These are phyloP conservation scores for Eucalyptus melliodora DNA, from an alignment of 345 rosid genomes.

Conservation along the genomic window DNA sequence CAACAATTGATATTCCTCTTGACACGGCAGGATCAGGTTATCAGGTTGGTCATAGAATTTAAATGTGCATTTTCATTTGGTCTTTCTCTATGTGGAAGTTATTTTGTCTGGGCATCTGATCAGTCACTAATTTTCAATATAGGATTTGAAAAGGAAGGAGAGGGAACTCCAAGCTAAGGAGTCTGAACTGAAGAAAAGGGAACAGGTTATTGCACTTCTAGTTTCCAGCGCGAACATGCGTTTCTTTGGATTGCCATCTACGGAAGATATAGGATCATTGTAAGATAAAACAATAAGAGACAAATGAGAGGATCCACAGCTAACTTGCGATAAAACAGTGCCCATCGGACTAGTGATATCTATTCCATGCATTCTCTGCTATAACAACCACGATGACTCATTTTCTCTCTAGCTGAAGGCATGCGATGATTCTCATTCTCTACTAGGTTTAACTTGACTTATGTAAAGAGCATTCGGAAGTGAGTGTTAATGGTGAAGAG, in stretches of 20 bases:
- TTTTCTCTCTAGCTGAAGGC: neutral
- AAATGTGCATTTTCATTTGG: neutral
- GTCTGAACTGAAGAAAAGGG: slow-evolving; percentile 77
- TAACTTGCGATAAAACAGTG: neutral
- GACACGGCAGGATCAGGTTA: slow-evolving; percentile 25
- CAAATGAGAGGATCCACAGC: neutral
- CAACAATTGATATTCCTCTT: slow-evolving; percentile 88
- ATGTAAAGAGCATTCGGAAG: neutral
- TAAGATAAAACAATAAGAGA: neutral
- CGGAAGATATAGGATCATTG: neutral
- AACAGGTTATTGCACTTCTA: slow-evolving; percentile 45
- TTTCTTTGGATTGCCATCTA: neutral
- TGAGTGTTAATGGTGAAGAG: neutral
- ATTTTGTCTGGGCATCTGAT: neutral
- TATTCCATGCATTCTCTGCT: neutral
- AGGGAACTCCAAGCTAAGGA: slow-evolving; percentile 98
- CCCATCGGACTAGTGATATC: neutral
- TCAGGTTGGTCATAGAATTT: slow-evolving; percentile 13
- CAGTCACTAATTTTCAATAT: neutral
- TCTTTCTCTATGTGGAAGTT: neutral
- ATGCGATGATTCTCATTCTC: neutral
- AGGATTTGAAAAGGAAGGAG: slow-evolving; percentile 86
- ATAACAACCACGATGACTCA: neutral
- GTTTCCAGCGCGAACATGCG: neutral
- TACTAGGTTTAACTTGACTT: neutral